phyloP scores from a whole-genome alignment of 2,329 filamentous ascomycete species.

The Clonostachys byssicola region DNA sequence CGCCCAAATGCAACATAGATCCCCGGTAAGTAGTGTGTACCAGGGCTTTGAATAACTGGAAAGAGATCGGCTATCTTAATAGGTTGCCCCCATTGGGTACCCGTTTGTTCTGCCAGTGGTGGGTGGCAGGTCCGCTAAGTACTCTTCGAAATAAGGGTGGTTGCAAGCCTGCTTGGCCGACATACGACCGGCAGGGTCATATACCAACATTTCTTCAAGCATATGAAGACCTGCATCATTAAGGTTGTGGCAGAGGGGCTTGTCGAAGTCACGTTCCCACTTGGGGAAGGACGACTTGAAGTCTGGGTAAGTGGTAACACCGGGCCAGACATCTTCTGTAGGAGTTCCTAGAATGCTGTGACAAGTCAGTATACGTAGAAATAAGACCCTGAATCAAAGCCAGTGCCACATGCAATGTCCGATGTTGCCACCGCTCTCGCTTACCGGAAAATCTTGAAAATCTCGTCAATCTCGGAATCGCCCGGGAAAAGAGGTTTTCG shows the following conservation, averaged over 20 bases:
- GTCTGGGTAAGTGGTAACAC: slow-evolving; percentile 90
- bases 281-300: slow-evolving; percentile 92
- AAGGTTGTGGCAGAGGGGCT: slow-evolving; percentile 65
- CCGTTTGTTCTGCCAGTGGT: no score
- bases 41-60: no score
- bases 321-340: slow-evolving; percentile 78
- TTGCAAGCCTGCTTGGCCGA: slow-evolving; percentile 84
- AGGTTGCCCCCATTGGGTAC: no score
- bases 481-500: slow-evolving; percentile 89
- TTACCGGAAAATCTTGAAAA: slow-evolving; percentile 66
- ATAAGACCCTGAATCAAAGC: slow-evolving; percentile 7
- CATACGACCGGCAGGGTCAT: slow-evolving; percentile 81
- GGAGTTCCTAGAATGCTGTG: slow-evolving; percentile 75
- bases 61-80: no score
- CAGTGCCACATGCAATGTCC: slow-evolving; percentile 3
- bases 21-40: no score
- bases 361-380: background rate
- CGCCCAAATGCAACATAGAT: no score
- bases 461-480: slow-evolving; percentile 62
- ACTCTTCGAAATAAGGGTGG: slow-evolving; percentile 74
- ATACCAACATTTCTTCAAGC: slow-evolving; percentile 69
- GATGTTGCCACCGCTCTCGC: slow-evolving; percentile 8
- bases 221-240: slow-evolving; percentile 70
- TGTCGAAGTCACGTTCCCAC: slow-evolving; percentile 70
- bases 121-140: no score